A percentile compares a stretch with the other conserved stretches of the same genome.
phyloP scores from a whole-genome alignment of 2,329 filamentous ascomycete species.

The Pyricularia grisea region DNA sequence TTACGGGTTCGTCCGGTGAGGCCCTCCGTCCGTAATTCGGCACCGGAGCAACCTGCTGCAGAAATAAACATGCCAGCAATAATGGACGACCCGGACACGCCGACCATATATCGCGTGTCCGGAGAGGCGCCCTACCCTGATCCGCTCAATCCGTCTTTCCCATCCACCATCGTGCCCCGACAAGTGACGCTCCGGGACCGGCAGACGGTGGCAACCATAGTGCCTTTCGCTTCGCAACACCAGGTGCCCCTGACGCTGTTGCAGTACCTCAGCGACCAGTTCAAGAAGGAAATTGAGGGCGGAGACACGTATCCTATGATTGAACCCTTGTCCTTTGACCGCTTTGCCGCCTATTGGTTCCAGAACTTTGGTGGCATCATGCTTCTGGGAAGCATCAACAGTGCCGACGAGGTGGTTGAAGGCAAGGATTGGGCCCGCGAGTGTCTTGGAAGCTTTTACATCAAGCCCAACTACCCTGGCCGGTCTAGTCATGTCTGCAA shows the following conservation, averaged over 20 bases:
- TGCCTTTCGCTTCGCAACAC: conserved; percentile 69
- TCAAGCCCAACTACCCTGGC: conserved; percentile 89
- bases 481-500: conserved; percentile 89
- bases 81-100: conserved; percentile 64
- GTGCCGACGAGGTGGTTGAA: conserved; percentile 42
- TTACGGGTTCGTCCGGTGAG: neutral
- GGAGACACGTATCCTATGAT: conserved; percentile 90
- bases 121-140: conserved; percentile 57
- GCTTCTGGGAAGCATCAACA: conserved; percentile 67
- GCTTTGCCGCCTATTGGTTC: conserved; percentile 81
- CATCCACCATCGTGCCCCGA: conserved; percentile 58
- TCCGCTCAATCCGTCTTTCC: conserved; percentile 52
- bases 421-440: conserved; percentile 67
- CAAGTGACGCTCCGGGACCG: conserved; percentile 78
- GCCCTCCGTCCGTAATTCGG: neutral
- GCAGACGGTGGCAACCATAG: conserved; percentile 72
- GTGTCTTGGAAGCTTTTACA: conserved; percentile 85
- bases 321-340: conserved; percentile 61
- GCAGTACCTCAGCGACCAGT: conserved; percentile 69
- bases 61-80: conserved; percentile 59
- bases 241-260: conserved; percentile 70
- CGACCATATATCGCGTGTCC: conserved; percentile 61
- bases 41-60: neutral
- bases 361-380: conserved; percentile 84
- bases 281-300: conserved; percentile 85